Evolutionary conservation across 495 filamentous ascomycete species (phyloP), one percentile per base, ranked within the genome.

Genomic region (Talaromyces nanjingensis): DNA sequence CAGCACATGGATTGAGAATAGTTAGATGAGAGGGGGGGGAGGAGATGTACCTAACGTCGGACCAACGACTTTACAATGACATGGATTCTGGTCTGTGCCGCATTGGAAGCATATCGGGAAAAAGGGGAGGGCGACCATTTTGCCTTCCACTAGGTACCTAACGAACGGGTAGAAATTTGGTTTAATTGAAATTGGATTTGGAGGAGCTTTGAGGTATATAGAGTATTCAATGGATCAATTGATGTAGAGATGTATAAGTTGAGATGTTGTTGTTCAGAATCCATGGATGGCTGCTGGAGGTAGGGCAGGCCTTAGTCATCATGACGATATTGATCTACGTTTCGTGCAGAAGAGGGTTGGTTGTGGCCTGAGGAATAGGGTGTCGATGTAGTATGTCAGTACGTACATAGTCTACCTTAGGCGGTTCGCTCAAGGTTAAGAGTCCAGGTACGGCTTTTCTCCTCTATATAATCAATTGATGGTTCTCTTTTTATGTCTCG

Each of bases 1-100:
- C 27, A 27, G 27, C 27, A 0, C 27, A 27, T 27, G 1, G 4
- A 27, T 27, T 27, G 27, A 27, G 27, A 27, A 27, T 27, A 27
- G 27, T 27, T 27, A 27, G 27, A 24, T 1, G 22, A 24, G 1
- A 4, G 27, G 4, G 27, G 27, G 27, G 29, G 29, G 6, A 7
- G 6, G 6, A 31, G 29, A 4, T 2, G 6, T 74, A 77, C 83
- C 83, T 24, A 86, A 63, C 1, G 84, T 86, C 25, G 85, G 85
- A 9, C 85, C 84, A 25, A 87, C 79, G 14, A 87, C 80, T 65
- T 86, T 86, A 72, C 83, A 86, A 59, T 79, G 83, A 62, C 85
- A 86, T 1, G 84, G 84, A 65, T 87, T 87, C 70, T 86, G 82
- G 63, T 83, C 80, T 2, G 81, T 83, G 42, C 80, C 80, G 67